phyloP scores from a whole-genome alignment of 2,329 filamentous ascomycete genomes.

The Fusarium armeniacum region DNA sequence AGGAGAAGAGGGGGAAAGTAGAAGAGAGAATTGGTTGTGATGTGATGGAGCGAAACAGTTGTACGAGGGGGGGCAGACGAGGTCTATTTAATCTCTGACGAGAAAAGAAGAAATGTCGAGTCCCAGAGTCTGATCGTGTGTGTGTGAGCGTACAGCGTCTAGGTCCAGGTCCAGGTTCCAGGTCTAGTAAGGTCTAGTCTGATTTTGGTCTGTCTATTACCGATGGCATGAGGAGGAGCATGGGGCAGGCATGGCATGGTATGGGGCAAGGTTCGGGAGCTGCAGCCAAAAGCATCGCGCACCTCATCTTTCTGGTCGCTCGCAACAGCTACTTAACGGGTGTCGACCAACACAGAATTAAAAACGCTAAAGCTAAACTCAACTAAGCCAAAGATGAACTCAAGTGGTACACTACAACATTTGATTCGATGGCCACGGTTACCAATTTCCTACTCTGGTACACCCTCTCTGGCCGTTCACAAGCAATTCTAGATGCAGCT shows the following conservation, averaged over 20 bases:
- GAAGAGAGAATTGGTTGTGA: constrained; percentile 38
- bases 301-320: neutral
- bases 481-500: constrained; percentile 31
- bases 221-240: constrained; percentile 6
- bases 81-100: constrained; percentile 48
- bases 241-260: neutral
- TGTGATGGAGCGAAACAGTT: constrained; percentile 41
- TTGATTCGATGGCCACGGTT: constrained; percentile 13
- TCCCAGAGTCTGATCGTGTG: constrained; percentile 4
- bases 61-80: constrained; percentile 42
- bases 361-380: constrained; percentile 9
- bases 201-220: constrained; percentile 1
- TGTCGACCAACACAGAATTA: no score
- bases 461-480: constrained; percentile 33
- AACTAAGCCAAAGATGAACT: constrained; percentile 12
- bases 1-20: neutral
- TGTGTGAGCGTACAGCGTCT: neutral
- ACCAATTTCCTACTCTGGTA: constrained; percentile 32
- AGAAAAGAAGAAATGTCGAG: constrained; percentile 21
- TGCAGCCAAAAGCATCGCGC: neutral
- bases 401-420: constrained; percentile 19
- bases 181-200: constrained; percentile 3
- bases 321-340: neutral
- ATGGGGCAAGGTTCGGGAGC: constrained; percentile 9
- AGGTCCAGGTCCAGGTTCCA: no score